Conservation (phyloP, 306 rosid species). For the Leucaena leucocephala region DNA sequence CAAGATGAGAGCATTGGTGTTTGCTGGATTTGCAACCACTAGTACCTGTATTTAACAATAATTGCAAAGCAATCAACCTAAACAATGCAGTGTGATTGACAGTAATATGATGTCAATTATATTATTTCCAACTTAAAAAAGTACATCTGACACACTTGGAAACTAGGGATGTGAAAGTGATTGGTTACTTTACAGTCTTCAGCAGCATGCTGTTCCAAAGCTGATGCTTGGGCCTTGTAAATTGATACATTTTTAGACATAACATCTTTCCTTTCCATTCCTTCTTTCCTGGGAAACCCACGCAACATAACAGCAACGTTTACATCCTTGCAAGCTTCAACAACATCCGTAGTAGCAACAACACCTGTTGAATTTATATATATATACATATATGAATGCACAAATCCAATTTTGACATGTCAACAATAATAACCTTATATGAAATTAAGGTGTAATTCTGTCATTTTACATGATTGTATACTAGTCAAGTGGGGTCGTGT, state of each 20-base stretch:
- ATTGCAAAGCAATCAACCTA: constrained; percentile 19
- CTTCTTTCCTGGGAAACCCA: constrained; percentile 77
- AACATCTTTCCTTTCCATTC: constrained; percentile 82
- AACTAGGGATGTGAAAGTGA: neutral
- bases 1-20: constrained; percentile 85
- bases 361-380: constrained; percentile 41
- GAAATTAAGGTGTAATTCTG: too few relatives aligned
- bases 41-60: constrained; percentile 56
- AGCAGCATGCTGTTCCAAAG: constrained; percentile 75
- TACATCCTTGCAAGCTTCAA: constrained; percentile 69
- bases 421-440: too few relatives aligned
- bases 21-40: constrained; percentile 96
- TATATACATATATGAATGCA: constrained; percentile 11
- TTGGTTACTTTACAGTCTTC: constrained; percentile 59
- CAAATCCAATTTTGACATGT: neutral
- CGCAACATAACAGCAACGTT: constrained; percentile 78
- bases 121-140: too few relatives aligned
- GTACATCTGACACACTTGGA: neutral
- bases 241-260: constrained; percentile 75
- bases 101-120: neutral
- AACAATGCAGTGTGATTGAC: neutral
- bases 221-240: constrained; percentile 79
- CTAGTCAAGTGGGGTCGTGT: too few relatives aligned
- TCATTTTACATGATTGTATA: too few relatives aligned
- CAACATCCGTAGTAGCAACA: constrained; percentile 70